Evolutionary conservation across 2,329 filamentous ascomycete genomes (phyloP).

Genomic region (Phaeoacremonium minimum): DNA sequence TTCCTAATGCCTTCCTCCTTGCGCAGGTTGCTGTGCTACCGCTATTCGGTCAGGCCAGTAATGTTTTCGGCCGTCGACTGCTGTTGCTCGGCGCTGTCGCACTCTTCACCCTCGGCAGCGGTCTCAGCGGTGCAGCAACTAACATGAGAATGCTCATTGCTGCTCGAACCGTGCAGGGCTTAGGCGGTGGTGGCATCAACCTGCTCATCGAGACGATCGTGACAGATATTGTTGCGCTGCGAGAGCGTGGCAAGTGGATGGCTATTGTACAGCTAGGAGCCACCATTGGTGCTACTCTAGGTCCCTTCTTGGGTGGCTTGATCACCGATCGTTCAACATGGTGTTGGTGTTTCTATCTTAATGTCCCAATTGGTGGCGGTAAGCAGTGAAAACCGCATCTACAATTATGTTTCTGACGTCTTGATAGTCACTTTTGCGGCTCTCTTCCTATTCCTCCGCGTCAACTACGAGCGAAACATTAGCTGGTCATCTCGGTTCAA

Average conservation of each 20-base stretch:
- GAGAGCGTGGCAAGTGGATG: constrained; percentile 6
- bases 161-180: constrained; percentile 31
- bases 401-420: no score
- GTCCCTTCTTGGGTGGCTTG: constrained; percentile 24
- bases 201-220: neutral
- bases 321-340: constrained; percentile 16
- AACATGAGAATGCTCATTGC: constrained; percentile 33
- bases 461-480: constrained; percentile 11
- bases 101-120: constrained; percentile 38
- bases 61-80: constrained; percentile 38
- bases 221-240: neutral
- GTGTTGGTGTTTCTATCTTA: constrained; percentile 30
- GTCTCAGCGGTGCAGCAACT: constrained; percentile 31
- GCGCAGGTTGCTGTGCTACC: constrained; percentile 20
- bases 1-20: constrained; percentile 1
- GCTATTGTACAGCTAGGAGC: constrained; percentile 7
- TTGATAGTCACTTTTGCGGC: constrained; percentile 10
- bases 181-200: neutral
- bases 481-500: neutral
- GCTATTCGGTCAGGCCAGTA: constrained; percentile 33
- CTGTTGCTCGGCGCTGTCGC: constrained; percentile 24
- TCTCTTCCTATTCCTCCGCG: constrained; percentile 20
- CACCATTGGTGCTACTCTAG: constrained; percentile 19
- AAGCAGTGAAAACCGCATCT: no score
- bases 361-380: constrained; percentile 19